Percentiles rank a stretch among this genome's conserved stretches.
Conservation (phyloP, 2,329 filamentous ascomycete genomes). For the Xylariaceae sp. region DNA sequence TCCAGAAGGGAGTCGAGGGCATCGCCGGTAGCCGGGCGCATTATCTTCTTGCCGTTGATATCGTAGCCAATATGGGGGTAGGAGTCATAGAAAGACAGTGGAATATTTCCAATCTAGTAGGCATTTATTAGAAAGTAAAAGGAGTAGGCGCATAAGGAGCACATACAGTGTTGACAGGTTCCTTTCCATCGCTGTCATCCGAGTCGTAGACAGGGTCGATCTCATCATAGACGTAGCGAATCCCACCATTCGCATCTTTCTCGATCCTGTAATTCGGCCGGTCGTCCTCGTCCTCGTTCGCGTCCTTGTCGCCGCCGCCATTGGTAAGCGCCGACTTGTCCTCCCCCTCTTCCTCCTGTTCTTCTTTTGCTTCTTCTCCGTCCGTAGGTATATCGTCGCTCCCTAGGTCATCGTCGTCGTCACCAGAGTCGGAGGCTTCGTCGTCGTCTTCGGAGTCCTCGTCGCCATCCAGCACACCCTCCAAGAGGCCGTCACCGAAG, state of each 20-base stretch:
- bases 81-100: constrained; percentile 89
- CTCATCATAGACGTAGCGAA: constrained; percentile 87
- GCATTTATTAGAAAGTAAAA: not conserved
- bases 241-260: constrained; percentile 83
- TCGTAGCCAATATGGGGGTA: constrained; percentile 99
- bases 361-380: too few relatives aligned
- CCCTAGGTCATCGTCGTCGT: constrained; percentile 34
- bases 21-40: constrained; percentile 89
- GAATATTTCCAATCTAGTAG: constrained; percentile 76
- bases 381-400: constrained; percentile 41
- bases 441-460: constrained; percentile 42
- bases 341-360: too few relatives aligned
- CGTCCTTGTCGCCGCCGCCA: constrained; percentile 31
- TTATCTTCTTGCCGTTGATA: constrained; percentile 97
- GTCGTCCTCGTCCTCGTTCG: constrained; percentile 26
- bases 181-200: constrained; percentile 82
- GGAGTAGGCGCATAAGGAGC: not conserved
- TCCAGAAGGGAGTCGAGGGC: constrained; percentile 90
- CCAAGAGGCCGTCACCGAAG: constrained; percentile 48
- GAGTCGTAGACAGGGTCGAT: constrained; percentile 94
- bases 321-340: constrained; percentile 31
- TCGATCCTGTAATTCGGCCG: constrained; percentile 50
- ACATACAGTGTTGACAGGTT: constrained; percentile 64
- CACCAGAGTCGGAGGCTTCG: constrained; percentile 35
- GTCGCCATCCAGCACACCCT: constrained; percentile 47